Evolutionary conservation across 2,329 filamentous ascomycete genomes (phyloP).

Genomic region (Sporothrix mexicana): DNA sequence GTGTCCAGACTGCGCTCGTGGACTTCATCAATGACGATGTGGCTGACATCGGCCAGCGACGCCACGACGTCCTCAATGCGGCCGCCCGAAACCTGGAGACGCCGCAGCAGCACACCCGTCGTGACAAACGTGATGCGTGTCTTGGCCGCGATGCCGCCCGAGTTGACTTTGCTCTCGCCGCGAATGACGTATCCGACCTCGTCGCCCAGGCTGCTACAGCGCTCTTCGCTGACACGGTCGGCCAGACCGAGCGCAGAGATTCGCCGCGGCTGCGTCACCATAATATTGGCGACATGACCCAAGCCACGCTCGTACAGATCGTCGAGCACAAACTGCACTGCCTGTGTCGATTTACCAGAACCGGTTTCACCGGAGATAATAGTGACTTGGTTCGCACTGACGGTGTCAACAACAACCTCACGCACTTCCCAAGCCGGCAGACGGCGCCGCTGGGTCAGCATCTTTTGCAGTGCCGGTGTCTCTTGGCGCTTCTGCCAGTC

Average conservation of each 20-base stretch:
- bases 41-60: conserved; percentile 86
- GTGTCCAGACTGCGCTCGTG: conserved; percentile 95
- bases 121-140: conserved; percentile 97
- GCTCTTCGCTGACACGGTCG: conserved; percentile 91
- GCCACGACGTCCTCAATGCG: conserved; percentile 78
- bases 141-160: conserved; percentile 48
- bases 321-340: conserved; percentile 93
- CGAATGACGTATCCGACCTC: conserved; percentile 93
- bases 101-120: conserved; percentile 86
- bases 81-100: conserved; percentile 88
- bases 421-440: conserved; percentile 88
- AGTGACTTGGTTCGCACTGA: conserved; percentile 81
- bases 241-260: conserved; percentile 94
- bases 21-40: conserved; percentile 95
- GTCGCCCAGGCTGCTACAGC: conserved; percentile 72
- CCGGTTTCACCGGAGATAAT: conserved; percentile 98
- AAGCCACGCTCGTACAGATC: conserved; percentile 79
- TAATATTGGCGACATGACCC: conserved; percentile 81
- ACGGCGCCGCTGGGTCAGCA: conserved; percentile 73
- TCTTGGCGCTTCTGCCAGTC: conserved; percentile 74
- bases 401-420: conserved; percentile 75
- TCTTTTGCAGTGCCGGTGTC: conserved; percentile 70
- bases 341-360: conserved; percentile 95
- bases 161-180: conserved; percentile 77
- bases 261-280: conserved; percentile 92